Conservation (phyloP, 2,329 filamentous ascomycete genomes). For the Aspergillus pseudoglaucus region DNA sequence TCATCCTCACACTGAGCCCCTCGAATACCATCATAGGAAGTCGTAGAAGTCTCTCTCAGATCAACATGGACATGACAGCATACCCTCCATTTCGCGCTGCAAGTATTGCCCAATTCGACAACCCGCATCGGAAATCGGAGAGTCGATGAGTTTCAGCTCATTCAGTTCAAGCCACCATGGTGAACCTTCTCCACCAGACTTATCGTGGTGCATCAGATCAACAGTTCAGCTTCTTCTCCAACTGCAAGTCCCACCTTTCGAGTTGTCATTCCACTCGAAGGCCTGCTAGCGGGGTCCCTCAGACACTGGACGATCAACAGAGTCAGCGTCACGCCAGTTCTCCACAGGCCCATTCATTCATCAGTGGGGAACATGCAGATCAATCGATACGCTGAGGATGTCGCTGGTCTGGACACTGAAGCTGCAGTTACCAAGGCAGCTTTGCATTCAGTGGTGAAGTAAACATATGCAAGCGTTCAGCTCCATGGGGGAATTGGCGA, state of each 20-base stretch:
- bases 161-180: neutral
- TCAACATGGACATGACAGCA: neutral
- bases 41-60: neutral
- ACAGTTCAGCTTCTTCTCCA: slow-evolving; percentile 1
- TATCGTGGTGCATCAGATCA: neutral
- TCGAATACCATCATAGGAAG: neutral
- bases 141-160: neutral
- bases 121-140: neutral
- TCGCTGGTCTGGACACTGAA: neutral
- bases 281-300: neutral
- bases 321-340: neutral
- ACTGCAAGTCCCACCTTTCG: neutral
- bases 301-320: neutral
- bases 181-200: neutral
- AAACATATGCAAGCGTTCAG: neutral
- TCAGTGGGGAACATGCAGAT: neutral
- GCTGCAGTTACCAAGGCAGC: neutral
- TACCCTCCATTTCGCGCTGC: neutral
- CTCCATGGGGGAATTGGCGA: neutral
- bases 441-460: neutral
- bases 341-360: neutral
- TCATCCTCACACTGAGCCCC: neutral
- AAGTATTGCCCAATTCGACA: neutral
- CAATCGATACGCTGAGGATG: neutral
- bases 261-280: neutral